Evolutionary conservation across 352 stramenopile genomes (phyloP), one percentile per base, ranked within the genome.

Genomic region (Thraustochytrium striatum): DNA sequence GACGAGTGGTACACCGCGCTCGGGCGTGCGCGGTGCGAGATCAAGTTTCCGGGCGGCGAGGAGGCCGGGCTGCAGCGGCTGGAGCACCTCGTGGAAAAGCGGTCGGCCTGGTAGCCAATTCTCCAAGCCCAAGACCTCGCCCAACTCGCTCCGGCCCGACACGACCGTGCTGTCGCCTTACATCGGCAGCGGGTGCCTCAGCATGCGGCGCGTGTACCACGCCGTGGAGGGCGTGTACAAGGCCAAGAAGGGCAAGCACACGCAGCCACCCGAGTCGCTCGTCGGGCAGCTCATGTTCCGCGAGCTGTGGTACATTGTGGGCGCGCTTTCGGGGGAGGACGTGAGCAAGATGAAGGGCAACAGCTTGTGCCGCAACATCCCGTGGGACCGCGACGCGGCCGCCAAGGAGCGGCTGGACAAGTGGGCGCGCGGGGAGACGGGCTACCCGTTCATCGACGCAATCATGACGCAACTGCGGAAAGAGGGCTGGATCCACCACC

Each of bases 401-500:
- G 65, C 65, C 19, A 35, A 75, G 70, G 79, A 90, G 30, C 87
- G 96, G 25, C 90, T 99, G 53, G 83, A 91, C 35, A 91, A 91
- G 30, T 99, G 96, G 96, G 96, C 93, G 83, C 87, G 95, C 65
- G 93, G 89, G 1, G 86, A 92, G 69, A 99, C 96, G 11, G 96
- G 96, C 2, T 99, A 96, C 84, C 96, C 96, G 21, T 98, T 91
- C 86, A 94, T 95, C 78, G 95, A 99, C 82, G 96, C 96, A 50
- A 94, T 94, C 83, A 98, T 99, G 95, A 92, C 90, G 3, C 92
- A 97, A 83, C 84, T 97, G 1, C 86, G 88, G 61, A 83, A 91
- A 38, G 90, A 96, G 85, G 91, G 92, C 7, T 96, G 89, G 89
- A 84, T 84, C 25, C 82, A 85, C 53, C 83, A 85, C 36, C 55